Base-by-base conservation (phyloP, 2,329 filamentous ascomycete species). In the Grosmannia penicillata region DNA sequence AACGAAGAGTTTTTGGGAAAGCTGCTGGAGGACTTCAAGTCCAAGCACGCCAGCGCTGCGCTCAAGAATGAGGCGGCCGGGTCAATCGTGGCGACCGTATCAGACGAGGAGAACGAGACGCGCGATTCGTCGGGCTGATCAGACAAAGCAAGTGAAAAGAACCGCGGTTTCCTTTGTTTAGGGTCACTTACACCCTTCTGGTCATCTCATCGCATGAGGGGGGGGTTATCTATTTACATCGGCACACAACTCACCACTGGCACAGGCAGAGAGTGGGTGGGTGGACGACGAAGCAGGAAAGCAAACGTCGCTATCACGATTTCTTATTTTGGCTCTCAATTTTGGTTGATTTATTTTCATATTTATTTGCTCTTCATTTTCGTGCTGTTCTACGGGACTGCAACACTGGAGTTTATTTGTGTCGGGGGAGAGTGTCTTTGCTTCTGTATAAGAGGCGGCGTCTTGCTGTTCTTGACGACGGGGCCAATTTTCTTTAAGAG, bases 1-100 rank as follows among this genome's bases (percentile, higher is more conserved):
- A 68, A 62, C 48, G 68, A 72, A 32, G 56, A 58, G 28, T 61
- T 70, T 41, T 58, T 72, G 33, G 55, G 63, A 25, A 60, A 63
- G 42, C 55, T 72, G 37, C 61, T 68, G 48, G 68, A 70, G 47
- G 70, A 71, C 46, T 65, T 66, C 38, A 54, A 52, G 38, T 46
- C 49, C 39, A 50, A 46, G 47, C 43, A 45, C 22, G 21, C 39
- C 17, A 45, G 21, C 26, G 31, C 21, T 10, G 24, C 23, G 8
- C 13, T 14, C 33, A 26, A 19, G 13, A 30, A 25, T 14, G 18
- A 21, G 11, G 21, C 19, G 15, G 21, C 19, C 8, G 19, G 58
- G 33, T 47, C 39, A 19, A 56, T 52, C 42, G 53, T 53, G 21
- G 36, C 36, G 11, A 38, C 42, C 6, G 31, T 44, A 3, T 45